Evolutionary conservation across 2,329 filamentous ascomycete species (phyloP), one percentile per base, ranked within the genome.

Genomic region (Stachybotrys echinatus): DNA sequence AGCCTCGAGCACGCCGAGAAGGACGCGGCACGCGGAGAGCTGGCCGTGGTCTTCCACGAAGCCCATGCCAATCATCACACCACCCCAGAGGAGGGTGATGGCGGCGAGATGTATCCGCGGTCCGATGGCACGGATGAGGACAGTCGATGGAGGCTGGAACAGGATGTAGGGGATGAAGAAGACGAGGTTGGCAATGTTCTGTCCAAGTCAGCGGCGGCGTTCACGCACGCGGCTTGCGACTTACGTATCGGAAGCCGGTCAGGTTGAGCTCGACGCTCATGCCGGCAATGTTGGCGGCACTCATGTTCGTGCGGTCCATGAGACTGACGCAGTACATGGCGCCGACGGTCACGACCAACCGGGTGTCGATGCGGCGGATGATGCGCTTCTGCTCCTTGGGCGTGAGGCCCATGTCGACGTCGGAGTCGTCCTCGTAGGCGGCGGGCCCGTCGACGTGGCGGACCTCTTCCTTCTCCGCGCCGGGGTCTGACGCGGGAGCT

Each of bases 281-380:
- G 48, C 79, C 88, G 19, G 89, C 88, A 63, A 92, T 85, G 43
- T 81, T 81, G 39, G 87, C 88, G 20, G 81, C 74, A n/a, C 81
- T 81, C 63, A 92, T 69, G 65, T 92, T 92, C 2, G 86, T 89
- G 27, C 89, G 76, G 62, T 94, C 89, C 82, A 92, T 88, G 52
- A 92, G 70, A 55, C 80, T 86, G 58, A 89, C 75, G 63, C 86
- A 89, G 66, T 92, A 92, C 70, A 90, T 78, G 55, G 77, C 62
- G 19, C 84, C 84, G 5, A 83, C 79, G 2, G 78, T 83, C 4
- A 77, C 62, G 39, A 87, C 79, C 4, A 88, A 71, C 2, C 84
- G 80, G 23, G 74, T 71, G 66, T 95, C 89, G 57, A 94, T 74
- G 12, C 82, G 80, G 50, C 77, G 75, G 40, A 91, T 81, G 59